These are phyloP conservation scores for Syzygium jambos DNA, from an alignment of 345 rosid species.

Conservation along the genomic window DNA sequence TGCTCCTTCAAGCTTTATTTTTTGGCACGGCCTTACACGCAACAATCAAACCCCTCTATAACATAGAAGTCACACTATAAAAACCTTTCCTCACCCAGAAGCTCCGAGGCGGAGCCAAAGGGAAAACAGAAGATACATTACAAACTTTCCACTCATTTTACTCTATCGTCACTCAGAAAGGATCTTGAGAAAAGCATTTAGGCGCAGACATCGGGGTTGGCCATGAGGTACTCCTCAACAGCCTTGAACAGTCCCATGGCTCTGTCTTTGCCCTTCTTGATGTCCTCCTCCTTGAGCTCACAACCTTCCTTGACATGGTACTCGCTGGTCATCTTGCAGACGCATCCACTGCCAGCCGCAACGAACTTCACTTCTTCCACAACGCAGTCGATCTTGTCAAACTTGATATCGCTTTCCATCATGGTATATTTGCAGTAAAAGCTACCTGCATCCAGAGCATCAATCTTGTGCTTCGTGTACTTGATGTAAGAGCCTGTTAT, in stretches of 20 bases:
- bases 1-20: not conserved
- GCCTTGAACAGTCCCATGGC: slow-evolving; percentile 14
- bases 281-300: slow-evolving; percentile 10
- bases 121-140: not conserved
- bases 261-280: slow-evolving; percentile 5
- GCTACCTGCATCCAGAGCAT: not conserved
- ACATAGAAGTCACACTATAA: not conserved
- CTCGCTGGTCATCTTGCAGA: slow-evolving; percentile 10
- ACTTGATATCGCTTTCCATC: not conserved
- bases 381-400: not conserved
- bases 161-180: not conserved
- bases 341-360: not conserved
- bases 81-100: not conserved
- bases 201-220: slow-evolving; percentile 13
- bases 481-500: not conserved
- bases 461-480: slow-evolving; percentile 2
- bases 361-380: slow-evolving; percentile 2
- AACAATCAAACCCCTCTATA: not conserved
- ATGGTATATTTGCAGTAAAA: not conserved
- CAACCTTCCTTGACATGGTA: slow-evolving; percentile 2
- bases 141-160: not conserved
- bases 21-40: not conserved
- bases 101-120: not conserved
- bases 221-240: slow-evolving; percentile 17
- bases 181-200: not conserved